phyloP scores from a whole-genome alignment of 441 rosid species.

The Pelargonium myrrhifolium region DNA sequence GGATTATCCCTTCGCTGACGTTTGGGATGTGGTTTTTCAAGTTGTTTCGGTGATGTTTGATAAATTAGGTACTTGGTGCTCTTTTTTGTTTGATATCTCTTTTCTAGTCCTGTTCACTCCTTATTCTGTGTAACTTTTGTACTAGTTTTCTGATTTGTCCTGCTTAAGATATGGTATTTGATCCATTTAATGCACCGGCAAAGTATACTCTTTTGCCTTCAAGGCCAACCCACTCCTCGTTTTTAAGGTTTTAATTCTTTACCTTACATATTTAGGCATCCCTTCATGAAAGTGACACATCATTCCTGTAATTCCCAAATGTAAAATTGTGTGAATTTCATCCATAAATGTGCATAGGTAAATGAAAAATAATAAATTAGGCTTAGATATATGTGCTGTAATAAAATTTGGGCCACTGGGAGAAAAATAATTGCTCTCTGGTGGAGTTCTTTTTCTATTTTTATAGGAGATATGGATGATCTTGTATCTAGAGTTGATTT shows the following conservation, averaged over 20 bases:
- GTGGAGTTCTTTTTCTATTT: not conserved
- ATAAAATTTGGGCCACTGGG: not conserved
- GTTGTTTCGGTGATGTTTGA: constrained; percentile 67
- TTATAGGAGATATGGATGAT: not conserved
- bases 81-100: not conserved
- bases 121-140: not conserved
- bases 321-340: not conserved
- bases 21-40: constrained; percentile 82
- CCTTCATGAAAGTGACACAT: not conserved
- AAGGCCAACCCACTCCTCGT: not conserved
- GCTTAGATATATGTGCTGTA: not conserved
- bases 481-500: too few relatives aligned
- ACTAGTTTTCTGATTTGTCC: not conserved
- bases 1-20: constrained; percentile 63
- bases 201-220: not conserved
- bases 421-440: too few relatives aligned
- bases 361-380: not conserved
- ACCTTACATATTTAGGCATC: not conserved
- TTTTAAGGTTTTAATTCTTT: not conserved
- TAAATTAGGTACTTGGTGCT: constrained; percentile 54
- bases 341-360: not conserved
- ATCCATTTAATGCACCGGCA: not conserved
- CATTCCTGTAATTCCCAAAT: not conserved
- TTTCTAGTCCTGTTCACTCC: too few relatives aligned
- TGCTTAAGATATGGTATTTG: not conserved